Base-by-base conservation (phyloP, 2,329 filamentous ascomycete genomes). In the Aureobasidium mangrovei region DNA sequence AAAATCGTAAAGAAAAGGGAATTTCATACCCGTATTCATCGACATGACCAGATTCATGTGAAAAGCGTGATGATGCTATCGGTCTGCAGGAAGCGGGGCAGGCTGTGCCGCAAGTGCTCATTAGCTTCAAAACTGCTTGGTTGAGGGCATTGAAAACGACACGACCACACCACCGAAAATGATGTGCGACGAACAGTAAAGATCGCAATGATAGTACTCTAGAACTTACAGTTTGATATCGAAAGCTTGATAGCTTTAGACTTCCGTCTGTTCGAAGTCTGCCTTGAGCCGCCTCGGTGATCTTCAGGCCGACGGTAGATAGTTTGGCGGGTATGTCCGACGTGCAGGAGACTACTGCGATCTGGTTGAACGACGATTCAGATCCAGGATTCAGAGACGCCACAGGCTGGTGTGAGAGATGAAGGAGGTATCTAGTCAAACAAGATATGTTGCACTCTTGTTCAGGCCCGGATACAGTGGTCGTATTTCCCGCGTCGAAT, bases 1-100 rank as follows among this genome's bases (percentile, higher is more conserved):
- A 35, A 42, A n/a, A 35, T 10, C 32, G 32, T 7, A 42, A 12
- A 29, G 32, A 53, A 53, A 38, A 8, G 49, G 27, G 26, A 43
- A 44, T 29, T 43, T 39, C 49, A 53, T 53, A 53, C 49, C 49
- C 36, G 49, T 43, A 53, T 53, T 53, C 49, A 53, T 53, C 32
- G 49, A 53, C 39, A 39, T 39, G 39, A 53, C 49, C 26, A 53
- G 40, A 53, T 53, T 53, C 49, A 53, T 53, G 40, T 53, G 49
- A 53, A 53, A 39, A 53, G 40, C 32, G 39, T 53, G 49, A 44
- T 44, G 39, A 53, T 53, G 49, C 40, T 53, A 53, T 53, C 39
- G 24, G 35, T 40, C 24, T 53, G 49, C 49, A 53, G 49, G 40
- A 44, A 53, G 49, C 44, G 49, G 49, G 49, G 49, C 40, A 36